These are phyloP conservation scores for Spongospora subterranea DNA, from an alignment of 208 protist genomes.

Conservation along the genomic window DNA sequence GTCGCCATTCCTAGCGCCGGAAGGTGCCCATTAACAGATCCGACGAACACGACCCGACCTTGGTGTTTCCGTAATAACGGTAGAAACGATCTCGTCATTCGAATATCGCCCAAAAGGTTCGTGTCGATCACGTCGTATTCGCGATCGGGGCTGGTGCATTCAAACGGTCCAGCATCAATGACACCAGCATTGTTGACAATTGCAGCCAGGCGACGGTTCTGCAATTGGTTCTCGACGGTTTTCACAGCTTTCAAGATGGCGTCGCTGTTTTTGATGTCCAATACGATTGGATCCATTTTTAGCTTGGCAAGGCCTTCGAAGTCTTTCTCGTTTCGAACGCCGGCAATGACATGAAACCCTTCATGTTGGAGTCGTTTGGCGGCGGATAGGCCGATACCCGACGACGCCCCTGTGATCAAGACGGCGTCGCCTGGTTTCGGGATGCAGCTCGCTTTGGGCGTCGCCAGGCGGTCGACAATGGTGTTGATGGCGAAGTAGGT, in stretches of 20 bases:
- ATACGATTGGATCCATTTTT: not conserved
- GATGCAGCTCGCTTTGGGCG: too few relatives aligned
- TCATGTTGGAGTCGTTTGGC: not conserved
- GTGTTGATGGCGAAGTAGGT: not conserved
- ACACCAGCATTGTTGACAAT: not conserved
- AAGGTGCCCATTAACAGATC: not conserved
- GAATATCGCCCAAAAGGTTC: not conserved
- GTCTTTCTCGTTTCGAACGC: not conserved
- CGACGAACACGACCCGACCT: not conserved
- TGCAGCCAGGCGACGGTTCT: not conserved
- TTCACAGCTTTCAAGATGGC: not conserved
- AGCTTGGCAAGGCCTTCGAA: not conserved
- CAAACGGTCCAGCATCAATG: not conserved
- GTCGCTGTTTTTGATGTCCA: not conserved
- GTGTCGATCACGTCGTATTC: not conserved
- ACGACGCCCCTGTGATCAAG: not conserved
- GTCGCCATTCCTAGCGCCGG: not conserved
- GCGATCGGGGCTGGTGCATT: not conserved
- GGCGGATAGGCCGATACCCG: not conserved
- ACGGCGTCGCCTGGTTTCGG: not conserved
- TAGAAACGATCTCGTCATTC: not conserved
- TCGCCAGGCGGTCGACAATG: not conserved
- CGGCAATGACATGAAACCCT: not conserved
- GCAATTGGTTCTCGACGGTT: not conserved
- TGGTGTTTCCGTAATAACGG: not conserved